A percentile compares a stretch with the other conserved stretches of the same genome.
These are phyloP conservation scores for Termitomyces sp. DNA, from an alignment of 768 basidiomycete genomes.

Conservation along the genomic window DNA sequence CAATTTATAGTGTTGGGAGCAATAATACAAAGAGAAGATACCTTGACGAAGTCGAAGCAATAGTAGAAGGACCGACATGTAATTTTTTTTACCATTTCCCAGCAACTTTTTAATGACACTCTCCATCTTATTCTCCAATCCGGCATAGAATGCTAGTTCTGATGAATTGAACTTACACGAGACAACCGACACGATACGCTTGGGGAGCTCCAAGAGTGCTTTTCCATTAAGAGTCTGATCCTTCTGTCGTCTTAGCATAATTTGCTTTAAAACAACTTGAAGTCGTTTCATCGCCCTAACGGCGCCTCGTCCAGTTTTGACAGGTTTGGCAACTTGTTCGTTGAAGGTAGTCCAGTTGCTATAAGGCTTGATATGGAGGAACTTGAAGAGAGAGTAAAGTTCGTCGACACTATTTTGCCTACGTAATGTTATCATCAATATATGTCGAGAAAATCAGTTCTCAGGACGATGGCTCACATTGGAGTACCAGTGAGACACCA, in stretches of 20 bases:
- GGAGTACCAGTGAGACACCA: conserved; percentile 91
- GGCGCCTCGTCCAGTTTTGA: conserved; percentile 60
- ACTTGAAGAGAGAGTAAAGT: conserved; percentile 83
- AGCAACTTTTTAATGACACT: conserved; percentile 64
- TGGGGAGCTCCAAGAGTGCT: conserved; percentile 75
- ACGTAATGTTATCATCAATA: conserved; percentile 17
- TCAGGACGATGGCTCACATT: conserved; percentile 36
- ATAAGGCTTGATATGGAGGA: conserved; percentile 78
- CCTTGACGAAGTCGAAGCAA: conserved; percentile 88
- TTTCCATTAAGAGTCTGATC: conserved; percentile 70
- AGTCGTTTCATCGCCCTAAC: conserved; percentile 76
- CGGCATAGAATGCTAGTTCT: conserved; percentile 76
- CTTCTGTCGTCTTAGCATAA: conserved; percentile 91
- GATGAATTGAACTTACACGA: conserved; percentile 71
- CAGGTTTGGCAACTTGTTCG: conserved; percentile 68
- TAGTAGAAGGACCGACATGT: conserved; percentile 65
- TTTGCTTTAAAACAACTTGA: conserved; percentile 77
- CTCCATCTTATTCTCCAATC: conserved; percentile 63
- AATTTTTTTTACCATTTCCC: conserved; percentile 49
- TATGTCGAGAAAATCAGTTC: conserved; percentile 17
- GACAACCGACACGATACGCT: conserved; percentile 62
- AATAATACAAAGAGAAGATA: conserved; percentile 22
- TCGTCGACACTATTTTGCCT: conserved; percentile 92
- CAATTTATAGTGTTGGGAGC: background rate
- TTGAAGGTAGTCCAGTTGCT: conserved; percentile 80